phyloP scores from a whole-genome alignment of 352 stramenopile genomes.

The Globisporangium barbulae region DNA sequence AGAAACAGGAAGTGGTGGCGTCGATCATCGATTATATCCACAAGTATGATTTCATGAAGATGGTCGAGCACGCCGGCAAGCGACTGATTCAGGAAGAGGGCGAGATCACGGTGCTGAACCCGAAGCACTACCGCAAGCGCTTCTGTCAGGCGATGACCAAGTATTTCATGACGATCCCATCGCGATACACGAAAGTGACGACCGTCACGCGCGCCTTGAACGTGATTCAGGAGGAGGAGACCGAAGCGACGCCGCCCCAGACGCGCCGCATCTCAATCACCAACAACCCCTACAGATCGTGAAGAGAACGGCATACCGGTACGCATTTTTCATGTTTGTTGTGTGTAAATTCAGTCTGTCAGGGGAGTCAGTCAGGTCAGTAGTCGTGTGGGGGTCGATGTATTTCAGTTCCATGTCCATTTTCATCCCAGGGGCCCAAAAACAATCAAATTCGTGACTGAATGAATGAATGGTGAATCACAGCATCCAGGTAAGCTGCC shows the following conservation, averaged over 20 bases:
- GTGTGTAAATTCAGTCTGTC: not conserved
- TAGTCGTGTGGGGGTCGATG: not conserved
- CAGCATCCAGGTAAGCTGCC: constrained; percentile 65
- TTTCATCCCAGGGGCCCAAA: not conserved
- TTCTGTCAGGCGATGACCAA: constrained; percentile 88
- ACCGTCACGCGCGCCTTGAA: constrained; percentile 49
- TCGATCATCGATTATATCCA: constrained; percentile 91
- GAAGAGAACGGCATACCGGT: not conserved
- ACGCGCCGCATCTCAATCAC: constrained; percentile 20
- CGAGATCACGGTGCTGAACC: constrained; percentile 86
- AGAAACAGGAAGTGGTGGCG: constrained; percentile 83
- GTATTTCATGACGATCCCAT: constrained; percentile 87
- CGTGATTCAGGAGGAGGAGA: constrained; percentile 19
- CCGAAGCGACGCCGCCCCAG: constrained; percentile 14
- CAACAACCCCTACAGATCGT: constrained; percentile 9
- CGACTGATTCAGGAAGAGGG: constrained; percentile 87
- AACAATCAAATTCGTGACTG: not conserved
- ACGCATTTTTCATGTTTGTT: not conserved
- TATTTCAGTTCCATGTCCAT: constrained; percentile 6
- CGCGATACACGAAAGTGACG: constrained; percentile 82
- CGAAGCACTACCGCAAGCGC: constrained; percentile 83
- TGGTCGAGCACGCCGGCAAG: constrained; percentile 87
- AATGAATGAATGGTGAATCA: constrained; percentile 25
- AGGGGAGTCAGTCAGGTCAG: not conserved
- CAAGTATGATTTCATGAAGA: constrained; percentile 91